Base-by-base conservation (phyloP, 768 basidiomycete genomes). In the Pluteus cervinus region DNA sequence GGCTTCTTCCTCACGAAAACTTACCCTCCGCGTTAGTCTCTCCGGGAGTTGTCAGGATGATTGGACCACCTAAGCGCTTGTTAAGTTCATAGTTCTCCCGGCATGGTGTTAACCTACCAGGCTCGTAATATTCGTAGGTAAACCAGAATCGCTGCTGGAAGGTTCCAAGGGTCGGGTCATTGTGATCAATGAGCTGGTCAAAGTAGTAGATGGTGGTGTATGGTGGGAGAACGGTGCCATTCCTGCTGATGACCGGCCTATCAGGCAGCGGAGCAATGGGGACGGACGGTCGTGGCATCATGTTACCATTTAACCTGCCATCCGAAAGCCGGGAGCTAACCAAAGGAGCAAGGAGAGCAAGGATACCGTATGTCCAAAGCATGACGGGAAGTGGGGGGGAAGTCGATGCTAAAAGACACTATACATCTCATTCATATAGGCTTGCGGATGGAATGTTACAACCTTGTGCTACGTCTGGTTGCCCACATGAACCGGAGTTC, bases 91-190 rank as follows among this genome's bases (percentile, higher is more conserved):
- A 25, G 7, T 25, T 32, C 25, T 11, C 40, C 12, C 16, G 6
- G n/a, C n/a, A 34, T 12, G n/a, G 8, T 34, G 7, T 24, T 15
- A 24, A 42, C 53, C 24, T 39, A 71, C 75, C 72, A 25, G 58
- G 42, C 53, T 79, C 62, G 45, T 85, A 85, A 47, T 66, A 81
- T 53, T 85, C 77, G 55, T 66, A 81, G 21, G 75, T 75, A 42
- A 74, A 66, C 81, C 81, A 86, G 56, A 70, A 86, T 24, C 84
- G 72, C 57, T 86, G 84, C 52, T 76, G 65, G 59, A 87, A 87
- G n/a, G 81, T 86, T 14, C 84, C 84, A 15, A 74, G 59, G 18
- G 66, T 60, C n/a, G 79, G 75, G 20, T 66, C 62, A 43, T 60
- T 66, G 50, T 74, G 71, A 54, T 74, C 71, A 24, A 81, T 69